Evolutionary conservation across 23 red algal genomes (phyloP).

Genomic region (Agarophyton chilense): DNA sequence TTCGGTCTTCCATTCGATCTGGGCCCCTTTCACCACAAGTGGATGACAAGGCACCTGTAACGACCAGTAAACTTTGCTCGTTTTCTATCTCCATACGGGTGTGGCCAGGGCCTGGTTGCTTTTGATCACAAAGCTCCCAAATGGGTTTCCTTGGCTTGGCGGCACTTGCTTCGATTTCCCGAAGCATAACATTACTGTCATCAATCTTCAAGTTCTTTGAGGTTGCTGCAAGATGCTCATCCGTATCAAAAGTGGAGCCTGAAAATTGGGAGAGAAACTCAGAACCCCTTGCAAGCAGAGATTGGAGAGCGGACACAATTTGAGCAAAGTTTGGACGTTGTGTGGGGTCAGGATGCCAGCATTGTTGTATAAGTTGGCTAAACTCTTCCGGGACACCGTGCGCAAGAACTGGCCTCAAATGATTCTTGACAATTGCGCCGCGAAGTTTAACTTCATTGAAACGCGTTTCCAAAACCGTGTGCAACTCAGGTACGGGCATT

Average conservation of each 20-base stretch:
- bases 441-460: slow-evolving; percentile 93
- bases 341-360: slow-evolving; percentile 80
- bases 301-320: slow-evolving; percentile 40
- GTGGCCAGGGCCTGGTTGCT: not conserved
- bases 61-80: not conserved
- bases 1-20: slow-evolving; percentile 97
- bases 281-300: slow-evolving; percentile 25
- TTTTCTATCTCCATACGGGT: slow-evolving; percentile 36
- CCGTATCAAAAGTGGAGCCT: slow-evolving; percentile 51
- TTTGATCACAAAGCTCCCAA: slow-evolving; percentile 41
- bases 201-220: slow-evolving; percentile 47
- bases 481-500: slow-evolving; percentile 87
- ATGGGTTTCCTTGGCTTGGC: slow-evolving; percentile 25
- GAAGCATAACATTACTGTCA: slow-evolving; percentile 20
- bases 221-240: slow-evolving; percentile 49
- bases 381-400: slow-evolving; percentile 62
- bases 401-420: slow-evolving; percentile 80
- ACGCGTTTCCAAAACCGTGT: slow-evolving; percentile 97
- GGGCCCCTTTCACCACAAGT: slow-evolving; percentile 83
- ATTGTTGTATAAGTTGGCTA: slow-evolving; percentile 66
- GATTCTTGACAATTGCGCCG: slow-evolving; percentile 87
- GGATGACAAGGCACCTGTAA: slow-evolving; percentile 64
- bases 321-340: slow-evolving; percentile 64
- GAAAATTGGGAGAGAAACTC: slow-evolving; percentile 51
- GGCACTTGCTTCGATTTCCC: slow-evolving; percentile 30